A percentile compares a stretch with the other conserved stretches of the same genome.
Evolutionary conservation across 2,329 filamentous ascomycete species (phyloP).

Genomic region (Ophidiomyces ophidiicola): DNA sequence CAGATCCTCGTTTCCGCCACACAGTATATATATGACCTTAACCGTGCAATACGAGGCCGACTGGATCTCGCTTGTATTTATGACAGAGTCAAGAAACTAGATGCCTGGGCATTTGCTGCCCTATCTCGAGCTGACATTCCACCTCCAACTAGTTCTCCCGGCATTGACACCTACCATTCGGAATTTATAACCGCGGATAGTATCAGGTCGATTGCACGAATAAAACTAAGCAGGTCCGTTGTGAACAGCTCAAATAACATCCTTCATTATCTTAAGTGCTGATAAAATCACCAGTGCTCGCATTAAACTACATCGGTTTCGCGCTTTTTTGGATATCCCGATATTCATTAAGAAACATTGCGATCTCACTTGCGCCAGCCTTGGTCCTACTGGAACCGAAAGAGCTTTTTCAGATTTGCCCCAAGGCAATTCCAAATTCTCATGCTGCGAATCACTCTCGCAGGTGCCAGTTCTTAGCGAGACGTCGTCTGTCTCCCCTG

Average conservation of each 20-base stretch:
- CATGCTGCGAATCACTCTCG: constrained; percentile 25
- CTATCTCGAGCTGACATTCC: constrained; percentile 25
- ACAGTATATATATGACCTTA: constrained; percentile 32
- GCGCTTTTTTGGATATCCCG: constrained; percentile 36
- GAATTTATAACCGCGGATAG: constrained; percentile 30
- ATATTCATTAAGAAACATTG: constrained; percentile 37
- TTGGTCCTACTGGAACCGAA: constrained; percentile 10
- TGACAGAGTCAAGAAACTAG: constrained; percentile 33
- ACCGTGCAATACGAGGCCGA: constrained; percentile 27
- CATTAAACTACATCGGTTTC: constrained; percentile 37
- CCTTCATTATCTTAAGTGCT: neutral
- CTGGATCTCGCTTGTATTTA: constrained; percentile 29
- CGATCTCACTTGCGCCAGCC: constrained; percentile 24
- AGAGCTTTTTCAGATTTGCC: constrained; percentile 8
- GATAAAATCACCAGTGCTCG: constrained; percentile 26
- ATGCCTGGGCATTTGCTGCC: constrained; percentile 29
- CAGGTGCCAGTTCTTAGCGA: constrained; percentile 23
- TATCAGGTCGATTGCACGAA: constrained; percentile 32
- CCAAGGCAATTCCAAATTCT: constrained; percentile 21
- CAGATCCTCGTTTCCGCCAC: constrained; percentile 33
- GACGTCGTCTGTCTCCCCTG: constrained; percentile 24
- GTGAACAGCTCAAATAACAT: neutral
- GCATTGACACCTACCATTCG: constrained; percentile 19
- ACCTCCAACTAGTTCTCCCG: constrained; percentile 19
- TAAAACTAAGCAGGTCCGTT: constrained; percentile 34